These are phyloP conservation scores for Peronosclerospora sorghi DNA, from an alignment of 352 stramenopile species.

Conservation along the genomic window DNA sequence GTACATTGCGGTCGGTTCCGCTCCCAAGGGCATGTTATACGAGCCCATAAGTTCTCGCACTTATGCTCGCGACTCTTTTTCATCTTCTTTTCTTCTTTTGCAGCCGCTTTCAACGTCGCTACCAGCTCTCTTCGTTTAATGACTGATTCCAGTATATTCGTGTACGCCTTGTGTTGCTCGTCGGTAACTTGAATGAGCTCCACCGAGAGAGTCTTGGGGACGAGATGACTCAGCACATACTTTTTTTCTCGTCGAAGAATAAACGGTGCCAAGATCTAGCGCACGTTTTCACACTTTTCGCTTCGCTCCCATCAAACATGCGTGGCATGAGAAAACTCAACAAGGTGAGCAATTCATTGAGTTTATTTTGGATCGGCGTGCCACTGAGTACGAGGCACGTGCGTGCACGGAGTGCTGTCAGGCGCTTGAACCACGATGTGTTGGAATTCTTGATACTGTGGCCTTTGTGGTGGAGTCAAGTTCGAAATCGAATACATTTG, in stretches of 20 bases:
- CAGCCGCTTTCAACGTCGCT: conserved; percentile 30
- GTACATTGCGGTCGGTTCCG: conserved; percentile 25
- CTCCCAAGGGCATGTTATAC: conserved; percentile 9
- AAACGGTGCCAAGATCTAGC: conserved; percentile 94
- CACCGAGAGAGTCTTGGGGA: conserved; percentile 74
- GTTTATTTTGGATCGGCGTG: conserved; percentile 87
- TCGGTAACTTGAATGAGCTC: conserved; percentile 76
- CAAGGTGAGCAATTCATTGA: conserved; percentile 81
- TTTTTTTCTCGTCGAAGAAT: conserved; percentile 93
- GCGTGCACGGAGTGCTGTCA: conserved; percentile 58
- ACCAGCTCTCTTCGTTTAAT: conserved; percentile 46
- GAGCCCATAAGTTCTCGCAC: conserved; percentile 34
- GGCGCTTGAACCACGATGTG: conserved; percentile 82
- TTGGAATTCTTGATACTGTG: conserved; percentile 91
- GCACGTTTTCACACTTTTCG: conserved; percentile 76
- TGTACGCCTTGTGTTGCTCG: conserved; percentile 82
- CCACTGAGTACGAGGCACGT: conserved; percentile 76
- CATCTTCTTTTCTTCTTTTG: conserved; percentile 46
- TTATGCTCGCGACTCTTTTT: conserved; percentile 32
- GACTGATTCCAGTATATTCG: conserved; percentile 52
- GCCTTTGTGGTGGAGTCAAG: no score
- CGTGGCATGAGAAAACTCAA: conserved; percentile 88
- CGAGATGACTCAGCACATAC: conserved; percentile 89
- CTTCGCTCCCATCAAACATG: conserved; percentile 77
- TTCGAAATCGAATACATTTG: no score